Evolutionary conservation across 2,329 filamentous ascomycete species (phyloP), one percentile per base, ranked within the genome.

Genomic region (Blumeriella jaapii): DNA sequence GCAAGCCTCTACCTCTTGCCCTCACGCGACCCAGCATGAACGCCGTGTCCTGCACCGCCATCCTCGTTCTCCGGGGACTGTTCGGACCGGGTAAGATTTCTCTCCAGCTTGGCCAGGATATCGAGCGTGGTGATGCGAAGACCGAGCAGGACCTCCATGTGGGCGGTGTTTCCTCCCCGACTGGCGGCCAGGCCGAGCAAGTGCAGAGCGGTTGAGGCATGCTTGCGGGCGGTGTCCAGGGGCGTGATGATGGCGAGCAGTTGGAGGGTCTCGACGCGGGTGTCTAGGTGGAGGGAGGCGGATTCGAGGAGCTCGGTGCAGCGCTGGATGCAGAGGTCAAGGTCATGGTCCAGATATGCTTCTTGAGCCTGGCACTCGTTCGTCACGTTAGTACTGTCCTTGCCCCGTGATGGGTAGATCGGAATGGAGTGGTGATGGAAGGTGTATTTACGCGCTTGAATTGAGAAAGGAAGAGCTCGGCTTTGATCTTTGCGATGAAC

Each of bases 401-500:
- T 16, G 13, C 17, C 5, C 10, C 16, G 8, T 16, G 14, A 31
- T 6, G n/a, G 12, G 12, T n/a, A 24, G 3, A n/a, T 24, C 20
- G 10, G 10, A 10, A 4, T 24, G 10, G 12, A 24, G 22, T 24
- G 3, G 3, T 19, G 16, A 31, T 19, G 19, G 16, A 14, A 13
- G 11, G 16, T 6, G 8, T 24, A 11, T 26, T 35, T 24, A 35
- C 33, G 10, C 33, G 33, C 13, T 35, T 35, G 18, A 35, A 35
- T 13, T 35, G 33, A 16, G 33, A 29, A 11, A 35, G 25, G 12
- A 35, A 35, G 6, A 29, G 6, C 16, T 35, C 33, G 2, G 33
- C 20, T 11, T 35, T 35, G 16, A 35, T 28, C 15, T 29, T 29
- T 13, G 33, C 26, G 11, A 35, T 35, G 19, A 35, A 35, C 14